Percentiles rank a stretch among this genome's conserved stretches.
Conservation (phyloP, 345 rosid genomes). For the Gossypium australe region DNA sequence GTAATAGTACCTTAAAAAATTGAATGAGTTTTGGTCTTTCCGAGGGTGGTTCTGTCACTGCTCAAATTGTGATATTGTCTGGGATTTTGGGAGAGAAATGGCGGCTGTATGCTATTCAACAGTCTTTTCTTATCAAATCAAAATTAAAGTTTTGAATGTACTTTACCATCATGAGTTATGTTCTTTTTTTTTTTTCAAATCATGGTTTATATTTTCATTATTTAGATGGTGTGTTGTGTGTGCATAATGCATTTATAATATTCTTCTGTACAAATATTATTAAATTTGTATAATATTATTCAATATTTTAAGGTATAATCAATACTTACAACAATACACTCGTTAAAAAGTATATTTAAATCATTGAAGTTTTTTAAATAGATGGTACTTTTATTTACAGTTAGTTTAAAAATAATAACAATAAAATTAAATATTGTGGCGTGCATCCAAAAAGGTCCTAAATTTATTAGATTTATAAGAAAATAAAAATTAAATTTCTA, state of each 20-base stretch:
- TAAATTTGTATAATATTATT: too few relatives aligned
- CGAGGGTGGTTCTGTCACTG: not conserved
- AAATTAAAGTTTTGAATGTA: not conserved
- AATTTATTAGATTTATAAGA: too few relatives aligned
- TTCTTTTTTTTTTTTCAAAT: too few relatives aligned
- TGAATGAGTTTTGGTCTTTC: not conserved
- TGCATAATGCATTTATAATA: too few relatives aligned
- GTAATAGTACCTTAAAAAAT: not conserved
- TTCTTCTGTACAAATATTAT: too few relatives aligned
- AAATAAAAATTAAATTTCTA: too few relatives aligned
- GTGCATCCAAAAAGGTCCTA: too few relatives aligned
- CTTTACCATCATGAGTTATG: not conserved
- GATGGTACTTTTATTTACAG: fast-evolving
- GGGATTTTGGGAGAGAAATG: conserved; percentile 8
- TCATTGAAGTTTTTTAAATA: fast-evolving
- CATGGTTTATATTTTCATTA: not conserved
- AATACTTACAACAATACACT: too few relatives aligned
- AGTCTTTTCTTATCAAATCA: conserved; percentile 17
- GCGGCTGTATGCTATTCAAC: conserved; percentile 14
- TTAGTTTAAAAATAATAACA: fast-evolving
- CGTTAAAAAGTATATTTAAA: too few relatives aligned
- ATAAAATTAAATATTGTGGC: fast-evolving
- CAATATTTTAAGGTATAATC: too few relatives aligned
- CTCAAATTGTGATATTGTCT: not conserved
- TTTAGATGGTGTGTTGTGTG: too few relatives aligned